Base-by-base conservation (phyloP, 106 monocot species). In the Dendrobium huoshanense region DNA sequence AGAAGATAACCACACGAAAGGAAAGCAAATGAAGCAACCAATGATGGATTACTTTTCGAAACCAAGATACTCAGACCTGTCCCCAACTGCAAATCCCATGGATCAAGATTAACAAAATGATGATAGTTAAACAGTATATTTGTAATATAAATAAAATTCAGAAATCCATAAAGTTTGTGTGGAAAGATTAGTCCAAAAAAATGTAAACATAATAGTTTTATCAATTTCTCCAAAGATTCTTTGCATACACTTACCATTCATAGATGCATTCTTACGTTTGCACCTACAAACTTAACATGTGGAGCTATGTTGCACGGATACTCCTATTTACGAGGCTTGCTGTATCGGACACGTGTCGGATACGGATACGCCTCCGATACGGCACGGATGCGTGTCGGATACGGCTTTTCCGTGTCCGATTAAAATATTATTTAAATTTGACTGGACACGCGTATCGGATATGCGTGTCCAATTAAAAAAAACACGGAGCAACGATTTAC, bases 51-150 rank as follows among this genome's bases (percentile, higher is more conserved):
- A 75, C 85, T 84, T 82, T 95, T 95, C 81, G 99, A 91, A 78
- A 99, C 88, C 41, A 99, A 84, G 78, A 99, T 99, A 78, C 95
- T 91, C 77, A 99, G 44, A 61, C 99, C 93, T 75, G 99, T 99
- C 42, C 99, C 99, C 83, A 99, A 82, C 99, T 99, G 78, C 67
- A 79, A 18, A 78, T 45, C 24, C 54, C 67, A 20, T 73, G n/a
- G 37, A 79, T 61, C 70, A 44, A 54, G 51, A 33, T 25, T 72
- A 40, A 74, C 6, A 42, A 44, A 74, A 44, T 33, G 29, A 70
- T 27, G 9, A 70, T 4, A 33, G 5, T 37, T 11, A 70, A 15
- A 4, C 13, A 70, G 37, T 37, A 70, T 22, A 70, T 70, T 70
- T 70, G 31, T 33, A 70, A 33, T 37, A 70, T 37, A 40, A 70